These are phyloP conservation scores for Pseudoturritis turrita DNA, from an alignment of 345 rosid genomes.

Conservation along the genomic window DNA sequence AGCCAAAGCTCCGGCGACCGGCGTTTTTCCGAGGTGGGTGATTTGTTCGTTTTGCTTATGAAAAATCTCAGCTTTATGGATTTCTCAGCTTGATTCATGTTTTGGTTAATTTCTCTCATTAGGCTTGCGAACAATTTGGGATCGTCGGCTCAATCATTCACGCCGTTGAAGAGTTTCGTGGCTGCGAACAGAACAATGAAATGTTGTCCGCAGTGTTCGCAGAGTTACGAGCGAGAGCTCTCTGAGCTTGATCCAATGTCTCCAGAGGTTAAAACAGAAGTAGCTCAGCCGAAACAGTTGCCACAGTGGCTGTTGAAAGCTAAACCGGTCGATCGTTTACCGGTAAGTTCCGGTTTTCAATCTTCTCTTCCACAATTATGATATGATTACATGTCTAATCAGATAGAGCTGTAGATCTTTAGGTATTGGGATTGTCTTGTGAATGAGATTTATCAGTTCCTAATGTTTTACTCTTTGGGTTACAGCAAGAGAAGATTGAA, in stretches of 20 bases:
- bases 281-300: constrained; percentile 41
- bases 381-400: too few relatives aligned
- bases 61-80: background rate
- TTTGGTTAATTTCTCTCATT: background rate
- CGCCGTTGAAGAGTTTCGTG: constrained; percentile 56
- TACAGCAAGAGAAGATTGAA: constrained; percentile 24
- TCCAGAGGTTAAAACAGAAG: constrained; percentile 51
- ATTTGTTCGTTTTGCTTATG: background rate
- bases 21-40: constrained; percentile 58
- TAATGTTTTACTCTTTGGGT: background rate
- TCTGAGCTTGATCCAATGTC: constrained; percentile 46
- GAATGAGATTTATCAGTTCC: background rate
- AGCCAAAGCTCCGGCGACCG: constrained; percentile 54
- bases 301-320: constrained; percentile 91
- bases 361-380: background rate
- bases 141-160: constrained; percentile 50
- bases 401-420: background rate
- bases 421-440: background rate
- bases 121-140: constrained; percentile 60
- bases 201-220: constrained; percentile 68
- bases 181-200: constrained; percentile 42
- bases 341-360: constrained; percentile 42
- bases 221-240: constrained; percentile 66
- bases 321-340: constrained; percentile 40
- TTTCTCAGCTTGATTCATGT: background rate